These are phyloP conservation scores for Periconia sp. DNA, from an alignment of 2,329 filamentous ascomycete genomes.

Conservation along the genomic window DNA sequence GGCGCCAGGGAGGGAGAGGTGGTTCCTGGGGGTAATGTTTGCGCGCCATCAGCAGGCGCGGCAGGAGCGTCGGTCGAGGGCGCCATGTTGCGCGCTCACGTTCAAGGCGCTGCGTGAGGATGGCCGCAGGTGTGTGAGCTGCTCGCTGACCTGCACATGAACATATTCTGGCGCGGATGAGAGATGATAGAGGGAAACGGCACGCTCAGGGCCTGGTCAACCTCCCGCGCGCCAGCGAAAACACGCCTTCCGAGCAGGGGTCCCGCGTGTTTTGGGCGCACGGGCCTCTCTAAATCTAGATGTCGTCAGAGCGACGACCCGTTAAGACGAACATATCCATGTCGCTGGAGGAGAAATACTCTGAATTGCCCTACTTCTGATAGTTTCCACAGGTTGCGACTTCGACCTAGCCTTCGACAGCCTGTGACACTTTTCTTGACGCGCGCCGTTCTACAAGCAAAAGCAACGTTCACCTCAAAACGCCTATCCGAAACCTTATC, in stretches of 20 bases:
- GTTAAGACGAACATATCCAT: not conserved
- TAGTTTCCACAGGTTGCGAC: no score
- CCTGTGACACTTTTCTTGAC: no score
- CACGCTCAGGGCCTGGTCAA: slow-evolving; percentile 2
- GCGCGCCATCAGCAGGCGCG: slow-evolving; percentile 30
- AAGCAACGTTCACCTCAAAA: slow-evolving; percentile 1
- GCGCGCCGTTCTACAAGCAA: no score
- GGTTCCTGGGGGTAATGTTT: slow-evolving; percentile 22
- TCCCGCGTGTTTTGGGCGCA: slow-evolving; percentile 17
- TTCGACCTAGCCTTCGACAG: no score
- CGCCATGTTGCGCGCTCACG: slow-evolving; percentile 21
- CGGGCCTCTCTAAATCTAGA: slow-evolving; percentile 9
- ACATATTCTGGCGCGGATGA: slow-evolving; percentile 27
- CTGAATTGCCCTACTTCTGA: no score
- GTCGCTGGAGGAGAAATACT: no score
- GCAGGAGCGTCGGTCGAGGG: slow-evolving; percentile 24
- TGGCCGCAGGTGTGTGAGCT: slow-evolving; percentile 22
- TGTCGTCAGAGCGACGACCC: slow-evolving; percentile 10
- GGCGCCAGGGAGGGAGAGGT: slow-evolving; percentile 21
- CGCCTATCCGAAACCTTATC: slow-evolving; percentile 11
- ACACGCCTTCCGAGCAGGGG: slow-evolving; percentile 10
- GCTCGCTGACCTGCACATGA: slow-evolving; percentile 20
- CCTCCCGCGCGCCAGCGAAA: slow-evolving; percentile 15
- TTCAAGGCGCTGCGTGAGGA: slow-evolving; percentile 22
- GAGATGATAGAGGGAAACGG: slow-evolving; percentile 11